A percentile compares a stretch with the other conserved stretches of the same genome.
Conservation (phyloP, 495 filamentous ascomycete genomes). For the Podospora conica region DNA sequence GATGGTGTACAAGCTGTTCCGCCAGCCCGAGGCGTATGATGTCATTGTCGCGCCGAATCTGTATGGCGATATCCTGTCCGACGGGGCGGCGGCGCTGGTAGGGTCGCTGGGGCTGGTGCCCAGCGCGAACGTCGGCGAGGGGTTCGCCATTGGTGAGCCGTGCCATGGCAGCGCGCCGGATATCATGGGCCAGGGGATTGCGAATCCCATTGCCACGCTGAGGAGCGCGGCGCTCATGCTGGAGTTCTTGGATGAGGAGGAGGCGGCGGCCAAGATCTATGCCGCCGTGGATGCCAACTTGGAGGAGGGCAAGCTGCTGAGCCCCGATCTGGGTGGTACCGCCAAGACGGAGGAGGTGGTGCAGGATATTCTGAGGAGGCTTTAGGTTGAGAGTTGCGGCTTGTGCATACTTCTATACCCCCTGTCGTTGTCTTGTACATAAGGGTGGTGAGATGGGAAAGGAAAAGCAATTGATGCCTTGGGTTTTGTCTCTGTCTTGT, state of each 20-base stretch:
- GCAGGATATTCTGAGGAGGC: conserved; percentile 62
- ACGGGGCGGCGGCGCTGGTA: conserved; percentile 91
- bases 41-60: conserved; percentile 98
- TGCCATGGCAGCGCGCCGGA: conserved; percentile 96
- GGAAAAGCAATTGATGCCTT: conserved; percentile 8
- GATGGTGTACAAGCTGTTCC: conserved; percentile 99
- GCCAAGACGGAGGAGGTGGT: conserved; percentile 86
- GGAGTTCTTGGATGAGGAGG: conserved; percentile 83
- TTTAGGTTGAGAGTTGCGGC: not conserved
- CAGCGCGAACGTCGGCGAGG: conserved; percentile 91
- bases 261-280: conserved; percentile 84
- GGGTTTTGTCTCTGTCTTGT: not conserved
- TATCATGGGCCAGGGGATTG: conserved; percentile 85
- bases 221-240: conserved; percentile 90
- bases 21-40: conserved; percentile 87
- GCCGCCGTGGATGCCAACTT: conserved; percentile 87
- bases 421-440: conserved; percentile 16
- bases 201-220: conserved; percentile 94
- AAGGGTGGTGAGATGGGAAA: conserved; percentile 9
- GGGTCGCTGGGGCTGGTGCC: conserved; percentile 92
- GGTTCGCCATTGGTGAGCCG: conserved; percentile 94
- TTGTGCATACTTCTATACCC: conserved; percentile 7
- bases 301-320: conserved; percentile 73
- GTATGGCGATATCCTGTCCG: conserved; percentile 67
- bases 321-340: conserved; percentile 85